phyloP scores from a whole-genome alignment of 2,329 filamentous ascomycete species.

The Colletotrichum sp. region DNA sequence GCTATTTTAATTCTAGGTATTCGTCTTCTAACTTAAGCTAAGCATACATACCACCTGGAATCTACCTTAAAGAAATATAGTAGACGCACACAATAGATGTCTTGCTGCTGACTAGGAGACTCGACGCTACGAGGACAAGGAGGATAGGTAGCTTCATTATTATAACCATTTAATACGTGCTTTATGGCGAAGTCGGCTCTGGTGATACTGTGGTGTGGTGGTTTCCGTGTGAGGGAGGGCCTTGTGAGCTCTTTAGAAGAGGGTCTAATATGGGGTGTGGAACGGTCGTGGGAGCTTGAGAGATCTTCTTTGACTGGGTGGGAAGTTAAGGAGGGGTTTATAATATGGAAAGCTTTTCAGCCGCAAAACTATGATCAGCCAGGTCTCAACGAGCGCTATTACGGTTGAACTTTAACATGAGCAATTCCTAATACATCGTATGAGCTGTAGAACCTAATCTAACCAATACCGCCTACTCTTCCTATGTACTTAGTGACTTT shows the following conservation, averaged over 20 bases:
- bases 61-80: neutral
- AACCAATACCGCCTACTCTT: no score
- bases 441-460: no score
- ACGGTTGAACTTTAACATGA: neutral
- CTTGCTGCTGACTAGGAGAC: neutral
- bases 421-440: neutral
- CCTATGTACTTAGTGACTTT: no score
- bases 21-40: no score
- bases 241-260: neutral
- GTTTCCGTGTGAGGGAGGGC: neutral
- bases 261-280: accelerated
- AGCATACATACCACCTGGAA: neutral
- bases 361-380: neutral
- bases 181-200: neutral
- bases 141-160: neutral
- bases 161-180: neutral
- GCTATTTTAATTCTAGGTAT: no score
- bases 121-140: neutral
- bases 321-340: neutral
- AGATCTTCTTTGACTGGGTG: neutral
- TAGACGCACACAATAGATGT: neutral
- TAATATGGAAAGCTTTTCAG: neutral
- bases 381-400: neutral
- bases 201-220: neutral
- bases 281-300: neutral